Evolutionary conservation across 495 filamentous ascomycete genomes (phyloP), one percentile per base, ranked within the genome.

Genomic region (Neurospora sp.): DNA sequence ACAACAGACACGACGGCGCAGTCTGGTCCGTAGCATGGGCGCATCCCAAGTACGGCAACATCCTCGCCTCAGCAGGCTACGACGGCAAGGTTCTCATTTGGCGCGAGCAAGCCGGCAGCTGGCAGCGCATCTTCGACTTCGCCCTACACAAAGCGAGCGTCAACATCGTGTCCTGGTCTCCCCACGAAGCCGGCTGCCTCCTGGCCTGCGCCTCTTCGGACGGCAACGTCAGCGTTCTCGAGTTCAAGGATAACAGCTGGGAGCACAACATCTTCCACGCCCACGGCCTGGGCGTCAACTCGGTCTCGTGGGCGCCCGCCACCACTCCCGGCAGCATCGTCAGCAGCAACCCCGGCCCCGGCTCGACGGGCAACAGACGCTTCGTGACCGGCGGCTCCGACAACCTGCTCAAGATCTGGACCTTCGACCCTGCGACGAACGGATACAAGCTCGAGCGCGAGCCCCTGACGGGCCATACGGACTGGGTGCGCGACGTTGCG

Each of bases 11-110:
- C 81, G 94, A 98, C 80, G 94, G 94, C 71, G 93, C 94, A 38
- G 94, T 98, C 73, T 98, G 94, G 94, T 94, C 92, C 81, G 92
- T 98, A 74, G 93, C 94, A 81, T 98, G 94, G 94, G 94, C 96
- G 48, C 96, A 98, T 77, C 96, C 96, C 71, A 98, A 98, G 81
- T 98, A 96, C 80, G 96, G 96, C 86, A 97, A 93, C 81, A 98
- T 99, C 82, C 91, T 99, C 61, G 96, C 96, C 72, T 93, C 90
- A 78, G 93, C 94, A 71, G 91, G 91, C 76, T 98, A 97, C 85
- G 96, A 98, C 82, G 96, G 96, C 83, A 97, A 96, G 82, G 95
- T 98, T 74, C 88, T 98, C 79, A 97, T 99, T 85, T 98, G 94
- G 94, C 94, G 94, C 80, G 96, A 99, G 85, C 90, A 91, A 80